Evolutionary conservation across 768 basidiomycete species (phyloP).

Genomic region (Sistotremastrum niveocremeum): DNA sequence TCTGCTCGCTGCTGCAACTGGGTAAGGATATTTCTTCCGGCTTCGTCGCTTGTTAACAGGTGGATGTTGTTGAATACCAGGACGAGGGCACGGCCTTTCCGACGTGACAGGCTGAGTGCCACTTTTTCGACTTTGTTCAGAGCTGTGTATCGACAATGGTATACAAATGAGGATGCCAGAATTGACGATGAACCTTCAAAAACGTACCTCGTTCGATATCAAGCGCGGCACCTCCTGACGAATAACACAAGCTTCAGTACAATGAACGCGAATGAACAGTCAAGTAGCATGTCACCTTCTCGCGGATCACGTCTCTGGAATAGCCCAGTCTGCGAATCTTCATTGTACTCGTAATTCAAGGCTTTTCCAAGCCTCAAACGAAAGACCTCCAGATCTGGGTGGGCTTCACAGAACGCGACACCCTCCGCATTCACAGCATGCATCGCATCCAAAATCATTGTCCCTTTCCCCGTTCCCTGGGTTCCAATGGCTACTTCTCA

Average conservation of each 20-base stretch:
- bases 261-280: constrained; percentile 6
- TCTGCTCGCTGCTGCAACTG: constrained; percentile 82
- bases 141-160: constrained; percentile 24
- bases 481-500: constrained; percentile 1
- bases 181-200: background rate
- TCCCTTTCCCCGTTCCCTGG: constrained; percentile 70
- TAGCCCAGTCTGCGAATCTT: constrained; percentile 66
- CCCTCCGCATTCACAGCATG: constrained; percentile 54
- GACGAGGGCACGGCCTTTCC: constrained; percentile 54
- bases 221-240: constrained; percentile 53
- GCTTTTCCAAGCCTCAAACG: constrained; percentile 75
- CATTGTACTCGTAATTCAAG: constrained; percentile 75
- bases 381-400: constrained; percentile 81
- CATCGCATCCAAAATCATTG: constrained; percentile 79
- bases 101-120: constrained; percentile 47
- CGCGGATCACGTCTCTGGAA: constrained; percentile 75
- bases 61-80: constrained; percentile 74
- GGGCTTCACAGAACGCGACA: constrained; percentile 67
- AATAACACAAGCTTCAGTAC: background rate
- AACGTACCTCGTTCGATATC: constrained; percentile 66
- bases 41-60: constrained; percentile 62
- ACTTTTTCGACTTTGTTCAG: constrained; percentile 80
- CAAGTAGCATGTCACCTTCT: constrained; percentile 36
- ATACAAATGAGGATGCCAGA: background rate
- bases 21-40: constrained; percentile 64